Evolutionary conservation across 805 yeast genomes (phyloP).

Genomic region (Metschnikowia continentalis): DNA sequence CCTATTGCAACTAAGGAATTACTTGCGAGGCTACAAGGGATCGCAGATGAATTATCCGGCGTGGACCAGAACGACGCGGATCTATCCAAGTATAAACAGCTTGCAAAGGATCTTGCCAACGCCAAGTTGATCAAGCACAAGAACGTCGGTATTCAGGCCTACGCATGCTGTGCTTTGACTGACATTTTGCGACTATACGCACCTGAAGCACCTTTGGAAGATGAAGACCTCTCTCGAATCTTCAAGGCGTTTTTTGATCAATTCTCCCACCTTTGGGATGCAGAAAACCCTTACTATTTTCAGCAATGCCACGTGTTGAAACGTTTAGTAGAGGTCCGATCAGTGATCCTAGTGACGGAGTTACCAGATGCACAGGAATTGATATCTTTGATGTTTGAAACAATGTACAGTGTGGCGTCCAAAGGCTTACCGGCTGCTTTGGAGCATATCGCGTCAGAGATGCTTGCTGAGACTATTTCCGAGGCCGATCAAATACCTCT

Average conservation of each 20-base stretch:
- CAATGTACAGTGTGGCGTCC: slow-evolving; percentile 53
- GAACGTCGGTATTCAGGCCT: slow-evolving; percentile 67
- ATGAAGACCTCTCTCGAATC: slow-evolving; percentile 54
- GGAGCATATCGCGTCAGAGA: slow-evolving; percentile 61
- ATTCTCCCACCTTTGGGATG: slow-evolving; percentile 51
- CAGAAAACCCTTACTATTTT: slow-evolving; percentile 54
- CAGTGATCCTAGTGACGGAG: slow-evolving; percentile 71
- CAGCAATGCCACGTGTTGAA: slow-evolving; percentile 65
- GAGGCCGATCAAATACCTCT: slow-evolving; percentile 66
- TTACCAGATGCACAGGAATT: slow-evolving; percentile 57
- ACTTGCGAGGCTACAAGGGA: slow-evolving; percentile 47
- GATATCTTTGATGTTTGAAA: slow-evolving; percentile 52
- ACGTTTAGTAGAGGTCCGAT: slow-evolving; percentile 68
- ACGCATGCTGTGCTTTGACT: slow-evolving; percentile 66
- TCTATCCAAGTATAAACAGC: slow-evolving; percentile 32
- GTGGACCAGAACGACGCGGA: slow-evolving; percentile 60
- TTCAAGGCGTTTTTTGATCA: slow-evolving; percentile 65
- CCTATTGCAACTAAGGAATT: slow-evolving; percentile 63
- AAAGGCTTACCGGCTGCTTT: slow-evolving; percentile 47
- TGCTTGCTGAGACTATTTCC: slow-evolving; percentile 69
- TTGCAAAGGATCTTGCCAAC: slow-evolving; percentile 52
- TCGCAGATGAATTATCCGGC: slow-evolving; percentile 61
- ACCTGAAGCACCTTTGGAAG: slow-evolving; percentile 85
- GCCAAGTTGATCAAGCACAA: slow-evolving; percentile 56
- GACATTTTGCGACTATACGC: slow-evolving; percentile 77